Evolutionary conservation across 2,329 filamentous ascomycete genomes (phyloP).

Genomic region (Arthrobotrys musiformis): DNA sequence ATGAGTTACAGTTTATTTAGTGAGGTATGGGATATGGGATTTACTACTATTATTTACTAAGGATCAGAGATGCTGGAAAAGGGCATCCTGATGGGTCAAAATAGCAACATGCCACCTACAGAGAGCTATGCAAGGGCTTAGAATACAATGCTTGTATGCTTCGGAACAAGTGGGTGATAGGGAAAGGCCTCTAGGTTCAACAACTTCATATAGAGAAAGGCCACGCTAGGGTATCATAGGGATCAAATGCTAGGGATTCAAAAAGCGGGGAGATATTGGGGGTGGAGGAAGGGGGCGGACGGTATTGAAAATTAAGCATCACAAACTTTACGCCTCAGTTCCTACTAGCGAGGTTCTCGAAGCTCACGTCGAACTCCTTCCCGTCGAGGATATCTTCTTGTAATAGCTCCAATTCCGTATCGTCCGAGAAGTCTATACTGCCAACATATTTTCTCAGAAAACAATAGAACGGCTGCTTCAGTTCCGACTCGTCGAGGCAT

Average conservation of each 20-base stretch:
- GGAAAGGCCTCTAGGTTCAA: background rate
- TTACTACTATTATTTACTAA: background rate
- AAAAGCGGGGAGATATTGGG: no score
- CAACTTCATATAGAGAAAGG: background rate
- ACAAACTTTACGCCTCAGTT: background rate
- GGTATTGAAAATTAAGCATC: background rate
- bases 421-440: background rate
- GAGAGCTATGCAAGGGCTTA: background rate
- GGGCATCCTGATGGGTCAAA: background rate
- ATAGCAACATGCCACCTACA: slow-evolving; percentile 1
- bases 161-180: background rate
- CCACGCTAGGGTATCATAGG: background rate
- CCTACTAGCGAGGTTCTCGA: slow-evolving; percentile 25
- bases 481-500: background rate
- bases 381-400: slow-evolving; percentile 29
- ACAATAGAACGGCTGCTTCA: slow-evolving; percentile 19
- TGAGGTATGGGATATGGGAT: background rate
- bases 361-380: slow-evolving; percentile 26
- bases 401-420: slow-evolving; percentile 29
- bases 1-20: background rate
- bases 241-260: background rate
- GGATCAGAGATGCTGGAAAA: background rate
- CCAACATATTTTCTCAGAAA: slow-evolving; percentile 17
- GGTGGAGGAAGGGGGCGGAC: background rate
- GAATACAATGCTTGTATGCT: background rate